Conservation (phyloP, 257 asterid species). For the Gentiana macrophylla region DNA sequence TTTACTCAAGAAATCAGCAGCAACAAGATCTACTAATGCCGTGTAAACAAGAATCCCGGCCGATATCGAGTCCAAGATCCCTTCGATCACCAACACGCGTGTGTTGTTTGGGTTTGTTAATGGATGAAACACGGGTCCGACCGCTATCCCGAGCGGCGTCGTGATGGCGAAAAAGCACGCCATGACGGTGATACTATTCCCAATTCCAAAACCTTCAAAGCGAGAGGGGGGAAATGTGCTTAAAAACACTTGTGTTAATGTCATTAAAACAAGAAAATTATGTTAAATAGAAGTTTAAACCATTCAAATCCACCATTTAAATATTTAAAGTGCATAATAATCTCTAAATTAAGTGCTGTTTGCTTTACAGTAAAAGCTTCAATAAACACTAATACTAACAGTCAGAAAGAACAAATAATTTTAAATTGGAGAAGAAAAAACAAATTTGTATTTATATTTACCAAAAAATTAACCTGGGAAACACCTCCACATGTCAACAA, state of each 20-base stretch:
- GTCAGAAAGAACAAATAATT: background rate
- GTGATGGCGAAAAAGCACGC: slow-evolving; percentile 84
- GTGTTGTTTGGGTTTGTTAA: slow-evolving; percentile 71
- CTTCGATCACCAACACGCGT: slow-evolving; percentile 62
- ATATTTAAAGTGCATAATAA: too few species aligned
- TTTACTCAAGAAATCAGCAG: slow-evolving; percentile 94
- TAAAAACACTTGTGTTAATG: too few species aligned
- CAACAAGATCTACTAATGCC: slow-evolving; percentile 89
- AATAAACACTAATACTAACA: too few species aligned
- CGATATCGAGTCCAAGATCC: slow-evolving; percentile 65
- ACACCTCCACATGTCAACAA: slow-evolving; percentile 52
- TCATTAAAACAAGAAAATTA: too few species aligned
- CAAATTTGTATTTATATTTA: background rate
- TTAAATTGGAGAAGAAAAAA: too few species aligned
- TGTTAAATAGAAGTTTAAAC: too few species aligned
- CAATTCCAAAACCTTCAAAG: slow-evolving; percentile 66
- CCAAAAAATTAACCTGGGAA: slow-evolving; percentile 51
- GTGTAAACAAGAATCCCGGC: slow-evolving; percentile 89
- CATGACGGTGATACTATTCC: slow-evolving; percentile 85
- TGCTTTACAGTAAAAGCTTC: background rate
- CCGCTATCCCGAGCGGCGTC: slow-evolving; percentile 70
- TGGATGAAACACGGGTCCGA: slow-evolving; percentile 58
- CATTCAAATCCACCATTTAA: too few species aligned
- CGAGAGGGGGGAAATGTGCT: background rate
- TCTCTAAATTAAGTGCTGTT: background rate